A percentile compares a stretch with the other conserved stretches of the same genome.
These are phyloP conservation scores for Aegilops speltoides DNA, from an alignment of 176 grass and related monocot species.

Conservation along the genomic window DNA sequence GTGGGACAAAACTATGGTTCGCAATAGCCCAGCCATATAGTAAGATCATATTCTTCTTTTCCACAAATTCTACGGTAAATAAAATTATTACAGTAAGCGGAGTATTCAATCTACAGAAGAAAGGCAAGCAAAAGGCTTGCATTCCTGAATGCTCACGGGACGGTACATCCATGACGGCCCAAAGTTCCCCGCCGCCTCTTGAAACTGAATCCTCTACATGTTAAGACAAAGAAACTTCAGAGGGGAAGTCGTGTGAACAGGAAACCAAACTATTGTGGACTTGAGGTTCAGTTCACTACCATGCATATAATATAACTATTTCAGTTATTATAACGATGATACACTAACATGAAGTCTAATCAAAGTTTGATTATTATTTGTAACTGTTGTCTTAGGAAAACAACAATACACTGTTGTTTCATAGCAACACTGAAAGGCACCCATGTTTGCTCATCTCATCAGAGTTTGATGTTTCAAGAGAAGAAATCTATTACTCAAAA, in stretches of 20 bases:
- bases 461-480: background rate
- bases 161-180: background rate
- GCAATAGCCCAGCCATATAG: too few species aligned
- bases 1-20: too few species aligned
- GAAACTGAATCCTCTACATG: background rate
- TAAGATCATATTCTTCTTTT: too few species aligned
- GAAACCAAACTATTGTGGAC: background rate
- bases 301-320: background rate
- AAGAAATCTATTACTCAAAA: background rate
- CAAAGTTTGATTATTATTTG: background rate
- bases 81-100: too few species aligned
- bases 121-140: background rate
- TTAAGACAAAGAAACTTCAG: background rate
- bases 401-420: background rate
- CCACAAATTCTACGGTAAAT: too few species aligned
- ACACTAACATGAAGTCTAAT: background rate
- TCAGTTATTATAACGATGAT: background rate
- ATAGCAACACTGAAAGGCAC: background rate
- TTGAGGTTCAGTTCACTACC: background rate
- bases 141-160: background rate
- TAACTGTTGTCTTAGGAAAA: background rate
- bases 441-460: background rate
- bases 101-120: background rate
- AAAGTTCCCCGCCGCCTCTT: background rate
- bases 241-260: background rate